These are phyloP conservation scores for Protomyces macrosporus DNA, from an alignment of 1,139 yeast genomes.

Conservation along the genomic window DNA sequence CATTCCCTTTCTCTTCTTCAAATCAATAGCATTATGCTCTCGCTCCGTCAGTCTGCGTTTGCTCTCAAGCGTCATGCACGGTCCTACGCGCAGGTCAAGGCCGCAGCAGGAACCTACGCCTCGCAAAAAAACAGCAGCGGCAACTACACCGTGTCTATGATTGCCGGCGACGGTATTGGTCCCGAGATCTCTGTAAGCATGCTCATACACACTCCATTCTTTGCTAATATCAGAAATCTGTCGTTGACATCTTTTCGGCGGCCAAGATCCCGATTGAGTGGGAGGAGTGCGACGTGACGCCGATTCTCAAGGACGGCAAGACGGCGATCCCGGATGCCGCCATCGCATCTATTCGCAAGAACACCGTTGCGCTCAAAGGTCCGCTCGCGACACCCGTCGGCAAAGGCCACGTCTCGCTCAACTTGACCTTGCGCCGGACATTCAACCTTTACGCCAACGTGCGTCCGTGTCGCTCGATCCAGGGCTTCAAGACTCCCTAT, in stretches of 20 bases:
- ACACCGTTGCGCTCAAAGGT: slow-evolving; percentile 93
- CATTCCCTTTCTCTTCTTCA: background rate
- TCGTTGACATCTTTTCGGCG: slow-evolving; percentile 39
- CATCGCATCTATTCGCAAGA: slow-evolving; percentile 83
- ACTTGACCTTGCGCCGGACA: slow-evolving; percentile 94
- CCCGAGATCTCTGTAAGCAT: slow-evolving; percentile 64
- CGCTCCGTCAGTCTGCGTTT: background rate
- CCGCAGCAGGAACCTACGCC: slow-evolving; percentile 51
- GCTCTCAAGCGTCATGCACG: slow-evolving; percentile 1
- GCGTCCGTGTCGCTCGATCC: slow-evolving; percentile 91
- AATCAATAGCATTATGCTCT: background rate
- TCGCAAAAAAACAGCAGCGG: slow-evolving; percentile 51
- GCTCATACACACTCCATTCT: background rate
- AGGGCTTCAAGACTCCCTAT: slow-evolving; percentile 92
- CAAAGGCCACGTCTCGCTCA: slow-evolving; percentile 96
- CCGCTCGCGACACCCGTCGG: slow-evolving; percentile 98
- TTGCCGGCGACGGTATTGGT: slow-evolving; percentile 97
- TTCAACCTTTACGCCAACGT: slow-evolving; percentile 89
- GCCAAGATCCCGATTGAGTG: slow-evolving; percentile 87
- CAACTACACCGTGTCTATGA: slow-evolving; percentile 82
- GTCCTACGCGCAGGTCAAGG: slow-evolving; percentile 16
- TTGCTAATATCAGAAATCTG: slow-evolving; percentile 25
- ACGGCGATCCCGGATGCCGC: slow-evolving; percentile 92
- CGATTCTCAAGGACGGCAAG: slow-evolving; percentile 83
- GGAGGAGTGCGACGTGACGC: slow-evolving; percentile 96